Evolutionary conservation across 306 rosid species (phyloP), one percentile per base, ranked within the genome.

Genomic region (Acacia confusa): DNA sequence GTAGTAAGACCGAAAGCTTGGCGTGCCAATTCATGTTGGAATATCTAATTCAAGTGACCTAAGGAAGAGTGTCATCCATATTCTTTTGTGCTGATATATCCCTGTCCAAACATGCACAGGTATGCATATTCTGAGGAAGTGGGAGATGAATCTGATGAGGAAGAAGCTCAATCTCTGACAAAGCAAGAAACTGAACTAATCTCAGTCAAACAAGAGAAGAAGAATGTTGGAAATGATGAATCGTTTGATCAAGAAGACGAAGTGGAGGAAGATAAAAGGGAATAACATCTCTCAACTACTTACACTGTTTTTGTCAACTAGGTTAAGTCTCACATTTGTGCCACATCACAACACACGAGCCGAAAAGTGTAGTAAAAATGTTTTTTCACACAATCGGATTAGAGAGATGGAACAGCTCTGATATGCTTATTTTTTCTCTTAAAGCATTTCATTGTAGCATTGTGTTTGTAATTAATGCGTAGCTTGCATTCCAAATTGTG

Each of bases 101-200:
- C 12, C 75, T 82, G 45, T 75, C 34, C 27, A 24, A 78, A 69
- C 24, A 34, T 79, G 67, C 25, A 40, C 64, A 95, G 99, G 91
- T 95, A 93, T 85, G 97, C 99, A 10, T 93, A 95, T 88, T 95
- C 99, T 0, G 98, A 91, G 78, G 89, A 93, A 86, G 86, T 89
- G 52, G 97, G 97, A 68, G 97, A 88, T 64, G 96, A 89, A 4
- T 90, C 91, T 32, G 96, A 92, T 71, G 98, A 92, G 4, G 99
- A 95, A 84, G 99, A 93, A 87, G 87, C 91, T 72, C 90, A 74
- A 30, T 87, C 95, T 78, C 87, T 93, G 40, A 93, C 86, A 44
- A 91, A 90, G 83, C 88, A 84, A 12, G 97, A 88, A 86, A 90
- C 94, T 52, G 97, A 95, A 79, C 43, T 92, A 57, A 82, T 88